Conservation (phyloP, 257 asterid species). For the Avicennia marina region DNA sequence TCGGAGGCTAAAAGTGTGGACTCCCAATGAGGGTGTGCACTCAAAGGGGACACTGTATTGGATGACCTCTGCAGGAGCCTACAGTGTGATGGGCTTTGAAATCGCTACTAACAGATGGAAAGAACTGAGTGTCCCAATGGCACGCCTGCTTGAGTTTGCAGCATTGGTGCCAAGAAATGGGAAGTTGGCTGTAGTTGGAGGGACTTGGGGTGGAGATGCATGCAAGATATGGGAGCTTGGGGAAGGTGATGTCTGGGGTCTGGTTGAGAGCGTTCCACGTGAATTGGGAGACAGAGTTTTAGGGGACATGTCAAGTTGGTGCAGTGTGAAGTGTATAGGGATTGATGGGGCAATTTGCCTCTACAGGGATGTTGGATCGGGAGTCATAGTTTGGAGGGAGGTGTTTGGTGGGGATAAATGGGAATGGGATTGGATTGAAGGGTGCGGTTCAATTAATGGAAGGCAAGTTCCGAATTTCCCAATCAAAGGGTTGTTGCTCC, state of each 20-base stretch:
- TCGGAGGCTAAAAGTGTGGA: slow-evolving; percentile 88
- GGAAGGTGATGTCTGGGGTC: slow-evolving; percentile 37
- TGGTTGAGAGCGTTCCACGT: slow-evolving; percentile 50
- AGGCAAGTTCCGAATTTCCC: slow-evolving; percentile 30
- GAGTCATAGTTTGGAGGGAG: slow-evolving; percentile 56
- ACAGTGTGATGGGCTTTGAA: slow-evolving; percentile 62
- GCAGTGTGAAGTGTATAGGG: slow-evolving; percentile 55
- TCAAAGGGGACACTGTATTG: slow-evolving; percentile 56
- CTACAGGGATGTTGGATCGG: slow-evolving; percentile 63
- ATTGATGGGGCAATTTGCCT: slow-evolving; percentile 47
- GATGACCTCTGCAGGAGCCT: slow-evolving; percentile 82
- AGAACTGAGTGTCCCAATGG: slow-evolving; percentile 70
- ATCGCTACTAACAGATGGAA: slow-evolving; percentile 47
- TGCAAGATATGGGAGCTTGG: slow-evolving; percentile 62
- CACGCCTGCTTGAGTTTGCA: slow-evolving; percentile 72
- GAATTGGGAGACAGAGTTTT: slow-evolving; percentile 43
- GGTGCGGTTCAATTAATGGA: slow-evolving; percentile 34
- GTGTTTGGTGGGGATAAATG: slow-evolving; percentile 20
- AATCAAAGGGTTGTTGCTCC: slow-evolving; percentile 55
- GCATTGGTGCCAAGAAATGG: slow-evolving; percentile 53
- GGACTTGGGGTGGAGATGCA: slow-evolving; percentile 39
- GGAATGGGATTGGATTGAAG: slow-evolving; percentile 72
- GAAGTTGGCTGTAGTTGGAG: slow-evolving; percentile 60
- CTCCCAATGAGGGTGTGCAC: slow-evolving; percentile 62
- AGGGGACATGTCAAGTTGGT: slow-evolving; percentile 51